A percentile compares a stretch with the other conserved stretches of the same genome.
phyloP scores from a whole-genome alignment of 345 rosid genomes.

The Combretum micranthum region DNA sequence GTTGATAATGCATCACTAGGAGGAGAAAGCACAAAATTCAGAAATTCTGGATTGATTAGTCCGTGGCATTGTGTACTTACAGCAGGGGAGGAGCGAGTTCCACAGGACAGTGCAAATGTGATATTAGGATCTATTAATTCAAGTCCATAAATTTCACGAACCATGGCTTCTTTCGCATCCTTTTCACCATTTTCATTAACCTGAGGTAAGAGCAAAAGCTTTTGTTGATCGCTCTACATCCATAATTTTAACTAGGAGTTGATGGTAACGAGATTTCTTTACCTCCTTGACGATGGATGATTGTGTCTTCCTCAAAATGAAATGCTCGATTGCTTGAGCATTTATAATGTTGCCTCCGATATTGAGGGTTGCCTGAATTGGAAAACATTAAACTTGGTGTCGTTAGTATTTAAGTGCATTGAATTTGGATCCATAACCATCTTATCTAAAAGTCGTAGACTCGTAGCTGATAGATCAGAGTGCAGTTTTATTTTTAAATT shows the following conservation, averaged over 20 bases:
- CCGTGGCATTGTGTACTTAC: slow-evolving; percentile 43
- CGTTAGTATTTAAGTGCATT: background rate
- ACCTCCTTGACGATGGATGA: slow-evolving; percentile 48
- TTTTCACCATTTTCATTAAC: slow-evolving; percentile 29
- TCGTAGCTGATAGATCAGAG: too few species aligned
- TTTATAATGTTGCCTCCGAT: slow-evolving; percentile 76
- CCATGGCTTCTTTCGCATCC: slow-evolving; percentile 49
- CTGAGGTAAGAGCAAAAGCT: slow-evolving; percentile 6
- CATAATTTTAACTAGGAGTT: too few species aligned
- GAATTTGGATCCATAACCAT: background rate
- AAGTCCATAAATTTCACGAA: slow-evolving; percentile 60
- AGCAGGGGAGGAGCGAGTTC: slow-evolving; percentile 89
- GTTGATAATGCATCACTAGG: too few species aligned
- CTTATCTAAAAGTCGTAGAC: background rate
- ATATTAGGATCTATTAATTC: slow-evolving; percentile 59
- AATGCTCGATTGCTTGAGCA: slow-evolving; percentile 81
- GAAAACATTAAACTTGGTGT: background rate
- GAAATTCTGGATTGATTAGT: too few species aligned
- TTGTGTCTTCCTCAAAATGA: slow-evolving; percentile 51
- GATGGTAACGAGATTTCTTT: background rate
- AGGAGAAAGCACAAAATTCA: too few species aligned
- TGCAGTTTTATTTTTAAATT: background rate
- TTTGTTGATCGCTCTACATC: background rate
- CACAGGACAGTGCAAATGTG: slow-evolving; percentile 79
- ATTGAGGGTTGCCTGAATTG: slow-evolving; percentile 61